A percentile compares a stretch with the other conserved stretches of the same genome.
Evolutionary conservation across 768 basidiomycete genomes (phyloP).

Genomic region (Suillus subaureus): DNA sequence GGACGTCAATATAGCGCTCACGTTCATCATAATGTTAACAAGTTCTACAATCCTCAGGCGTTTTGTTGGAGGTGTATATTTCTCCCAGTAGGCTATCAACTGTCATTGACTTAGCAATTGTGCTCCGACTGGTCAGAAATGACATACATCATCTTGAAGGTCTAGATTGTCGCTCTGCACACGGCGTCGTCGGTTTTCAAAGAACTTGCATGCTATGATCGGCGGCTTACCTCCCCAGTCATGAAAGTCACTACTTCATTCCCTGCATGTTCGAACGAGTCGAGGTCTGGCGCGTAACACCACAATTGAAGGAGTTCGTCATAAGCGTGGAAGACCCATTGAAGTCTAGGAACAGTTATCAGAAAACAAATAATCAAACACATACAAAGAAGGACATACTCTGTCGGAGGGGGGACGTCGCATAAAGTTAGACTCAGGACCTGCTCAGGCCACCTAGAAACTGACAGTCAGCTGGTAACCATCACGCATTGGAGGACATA

Average conservation of each 20-base stretch:
- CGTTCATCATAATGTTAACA: conserved; percentile 61
- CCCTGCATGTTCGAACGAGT: conserved; percentile 65
- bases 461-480: neutral
- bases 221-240: conserved; percentile 54
- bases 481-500: conserved; percentile 36
- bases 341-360: conserved; percentile 43
- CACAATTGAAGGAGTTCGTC: conserved; percentile 65
- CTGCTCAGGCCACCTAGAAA: conserved; percentile 71
- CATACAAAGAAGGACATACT: conserved; percentile 45
- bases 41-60: conserved; percentile 55
- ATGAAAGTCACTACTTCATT: conserved; percentile 60
- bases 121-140: neutral
- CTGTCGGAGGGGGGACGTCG: conserved; percentile 66
- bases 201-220: conserved; percentile 2
- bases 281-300: conserved; percentile 67
- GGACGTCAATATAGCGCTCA: conserved; percentile 32
- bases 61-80: conserved; percentile 51
- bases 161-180: conserved; percentile 42
- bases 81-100: conserved; percentile 71
- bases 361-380: neutral
- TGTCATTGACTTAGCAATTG: conserved; percentile 30
- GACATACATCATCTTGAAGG: conserved; percentile 64
- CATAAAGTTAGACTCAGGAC: conserved; percentile 68
- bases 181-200: conserved; percentile 5
- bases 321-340: conserved; percentile 61